Evolutionary conservation across 2,329 filamentous ascomycete genomes (phyloP).

Genomic region (Colletotrichum orchidophilum): DNA sequence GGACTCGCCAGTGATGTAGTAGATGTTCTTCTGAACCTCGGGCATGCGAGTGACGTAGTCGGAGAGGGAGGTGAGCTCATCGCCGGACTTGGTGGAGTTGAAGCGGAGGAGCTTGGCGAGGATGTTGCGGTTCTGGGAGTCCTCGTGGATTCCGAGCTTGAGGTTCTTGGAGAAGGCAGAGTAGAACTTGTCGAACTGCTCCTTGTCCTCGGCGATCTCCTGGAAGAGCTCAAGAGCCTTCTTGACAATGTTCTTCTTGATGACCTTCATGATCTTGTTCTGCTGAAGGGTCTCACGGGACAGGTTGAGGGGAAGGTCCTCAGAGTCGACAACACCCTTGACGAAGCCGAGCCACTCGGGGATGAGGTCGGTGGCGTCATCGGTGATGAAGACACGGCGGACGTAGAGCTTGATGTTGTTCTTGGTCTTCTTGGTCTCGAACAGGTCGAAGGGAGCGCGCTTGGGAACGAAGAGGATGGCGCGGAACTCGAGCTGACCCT

Average conservation of each 20-base stretch:
- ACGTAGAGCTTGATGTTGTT: conserved; percentile 99
- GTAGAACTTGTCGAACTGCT: conserved; percentile 99
- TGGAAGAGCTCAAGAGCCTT: conserved; percentile 99
- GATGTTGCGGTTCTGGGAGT: conserved; percentile 91
- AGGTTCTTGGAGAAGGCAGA: conserved; percentile 99
- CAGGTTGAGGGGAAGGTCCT: conserved; percentile 99
- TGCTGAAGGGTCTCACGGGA: conserved; percentile 99
- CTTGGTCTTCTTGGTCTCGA: conserved; percentile 99
- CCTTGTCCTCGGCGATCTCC: conserved; percentile 99
- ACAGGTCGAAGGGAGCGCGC: conserved; percentile 98
- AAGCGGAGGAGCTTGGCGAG: conserved; percentile 99
- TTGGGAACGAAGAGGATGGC: conserved; percentile 99
- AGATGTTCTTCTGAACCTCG: conserved; percentile 99
- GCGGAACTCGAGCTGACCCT: conserved; percentile 99
- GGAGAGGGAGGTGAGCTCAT: conserved; percentile 91
- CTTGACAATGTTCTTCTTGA: conserved; percentile 99
- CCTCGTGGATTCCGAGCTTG: conserved; percentile 99
- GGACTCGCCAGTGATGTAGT: conserved; percentile 99
- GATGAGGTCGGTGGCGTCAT: conserved; percentile 98
- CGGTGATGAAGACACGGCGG: conserved; percentile 99
- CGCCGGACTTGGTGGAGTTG: conserved; percentile 98
- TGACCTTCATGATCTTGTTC: conserved; percentile 99
- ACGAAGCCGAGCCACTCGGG: conserved; percentile 99
- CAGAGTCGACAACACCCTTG: conserved; percentile 99
- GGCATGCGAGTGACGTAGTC: conserved; percentile 99